Conservation (phyloP, 345 rosid genomes). For the Aethionema arabicum region DNA sequence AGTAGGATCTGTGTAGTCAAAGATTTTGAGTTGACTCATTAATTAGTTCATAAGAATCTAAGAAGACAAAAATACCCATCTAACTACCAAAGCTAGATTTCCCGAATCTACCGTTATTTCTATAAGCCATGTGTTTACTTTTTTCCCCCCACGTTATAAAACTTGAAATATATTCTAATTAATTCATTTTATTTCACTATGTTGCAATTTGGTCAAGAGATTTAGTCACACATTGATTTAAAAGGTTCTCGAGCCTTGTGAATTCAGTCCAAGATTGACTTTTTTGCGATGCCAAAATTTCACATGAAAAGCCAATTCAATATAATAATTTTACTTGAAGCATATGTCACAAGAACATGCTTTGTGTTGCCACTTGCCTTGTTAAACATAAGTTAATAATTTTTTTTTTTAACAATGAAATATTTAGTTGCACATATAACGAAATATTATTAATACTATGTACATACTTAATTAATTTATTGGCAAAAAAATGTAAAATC, state of each 20-base stretch:
- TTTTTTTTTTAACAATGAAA: too few species aligned
- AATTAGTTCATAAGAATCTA: conserved; percentile 16
- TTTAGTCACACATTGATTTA: conserved; percentile 8
- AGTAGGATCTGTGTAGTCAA: conserved; percentile 23
- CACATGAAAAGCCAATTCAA: conserved; percentile 19
- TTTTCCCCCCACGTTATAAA: not conserved
- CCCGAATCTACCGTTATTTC: not conserved
- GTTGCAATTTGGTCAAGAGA: not conserved
- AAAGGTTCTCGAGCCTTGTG: conserved; percentile 33
- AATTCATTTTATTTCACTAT: not conserved
- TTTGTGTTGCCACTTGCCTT: conserved; percentile 15
- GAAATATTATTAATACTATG: too few species aligned
- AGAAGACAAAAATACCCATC: conserved; percentile 15
- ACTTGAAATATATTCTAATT: not conserved
- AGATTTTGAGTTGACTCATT: conserved; percentile 21
- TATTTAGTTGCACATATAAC: too few species aligned
- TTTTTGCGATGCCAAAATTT: not conserved
- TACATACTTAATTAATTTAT: too few species aligned
- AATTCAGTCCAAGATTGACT: conserved; percentile 26
- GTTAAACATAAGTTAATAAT: not conserved
- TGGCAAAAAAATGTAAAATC: too few species aligned
- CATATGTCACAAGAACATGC: conserved; percentile 15
- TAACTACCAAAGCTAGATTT: conserved; percentile 17
- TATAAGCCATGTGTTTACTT: not conserved
- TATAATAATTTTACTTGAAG: conserved; percentile 22